Evolutionary conservation across 192 early-diverging fungal genomes (phyloP), one percentile per base, ranked within the genome.

Genomic region (Borealophlyctis nickersoniae): DNA sequence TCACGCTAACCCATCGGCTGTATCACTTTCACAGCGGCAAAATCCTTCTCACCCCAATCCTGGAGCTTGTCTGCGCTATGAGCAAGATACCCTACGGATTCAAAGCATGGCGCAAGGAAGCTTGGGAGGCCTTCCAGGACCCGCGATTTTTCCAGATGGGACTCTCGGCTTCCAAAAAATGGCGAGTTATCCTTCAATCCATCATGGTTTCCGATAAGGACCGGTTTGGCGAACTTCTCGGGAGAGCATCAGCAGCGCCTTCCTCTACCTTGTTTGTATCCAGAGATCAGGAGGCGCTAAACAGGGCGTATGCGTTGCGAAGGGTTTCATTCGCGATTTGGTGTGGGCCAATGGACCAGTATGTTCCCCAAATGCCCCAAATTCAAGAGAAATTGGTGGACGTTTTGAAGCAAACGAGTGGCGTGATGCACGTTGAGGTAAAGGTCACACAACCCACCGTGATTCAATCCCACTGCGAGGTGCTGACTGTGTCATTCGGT

Each of bases 361-460:
- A 92, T 65, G 65, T 90, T 2, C 76, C 83, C 7, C 86, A 90
- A 51, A 57, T 96, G 52, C 93, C 92, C 16, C 71, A 76, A 11
- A 85, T 96, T 24, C 90, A 91, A 62, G 91, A 93, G 59, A 92
- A 93, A 54, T 74, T 96, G 14, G 94, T 94, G 0, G 94, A 96
- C 53, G 79, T 93, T 56, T 60, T 96, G 23, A 94, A 94, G 50
- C 73, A 68, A 2, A 78, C 83, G 29, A 79, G 79, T 30, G 87
- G 88, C 48, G 73, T 81, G 28, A 86, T 94, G 16, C 89, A 93
- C 60, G 78, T 84, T 3, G 94, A 93, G 66, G 52, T 57, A 30
- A 4, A 11, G 23, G 29, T 0, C n/a, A n/a, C n/a, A n/a, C n/a
- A n/a, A n/a, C n/a, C n/a, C 30, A 11, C 32, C 29, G 36, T 24